Evolutionary conservation across 1,284 basidiomycete species (phyloP).

Genomic region (Hymenochaete sp.): DNA sequence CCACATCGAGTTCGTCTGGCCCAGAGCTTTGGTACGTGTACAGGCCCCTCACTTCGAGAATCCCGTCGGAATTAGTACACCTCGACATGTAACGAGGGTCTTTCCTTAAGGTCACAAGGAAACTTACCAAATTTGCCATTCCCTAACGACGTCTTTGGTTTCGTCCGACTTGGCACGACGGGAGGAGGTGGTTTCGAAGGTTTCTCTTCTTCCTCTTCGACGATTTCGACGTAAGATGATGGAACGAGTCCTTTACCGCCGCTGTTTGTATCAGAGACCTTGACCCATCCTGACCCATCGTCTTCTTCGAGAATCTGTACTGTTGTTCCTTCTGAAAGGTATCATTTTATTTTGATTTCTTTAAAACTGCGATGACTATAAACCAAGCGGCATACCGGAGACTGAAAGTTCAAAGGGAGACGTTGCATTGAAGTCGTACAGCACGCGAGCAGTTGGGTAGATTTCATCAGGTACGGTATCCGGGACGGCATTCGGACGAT

Average conservation of each 20-base stretch:
- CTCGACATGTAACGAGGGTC: conserved; percentile 10
- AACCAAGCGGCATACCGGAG: conserved; percentile 47
- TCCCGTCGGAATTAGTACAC: not conserved
- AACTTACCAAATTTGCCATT: conserved; percentile 42
- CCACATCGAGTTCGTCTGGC: conserved; percentile 58
- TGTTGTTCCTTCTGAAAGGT: conserved; percentile 41
- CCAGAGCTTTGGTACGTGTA: conserved; percentile 64
- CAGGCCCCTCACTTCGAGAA: conserved; percentile 52
- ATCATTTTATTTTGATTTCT: conserved; percentile 17
- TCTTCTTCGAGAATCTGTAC: conserved; percentile 66
- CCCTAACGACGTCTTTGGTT: conserved; percentile 23
- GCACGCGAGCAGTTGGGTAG: conserved; percentile 45
- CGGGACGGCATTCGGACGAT: conserved; percentile 28
- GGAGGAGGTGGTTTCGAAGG: not conserved
- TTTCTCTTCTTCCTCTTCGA: conserved; percentile 22
- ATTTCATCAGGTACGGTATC: conserved; percentile 32
- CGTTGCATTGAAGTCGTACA: conserved; percentile 63
- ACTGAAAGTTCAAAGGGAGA: conserved; percentile 69
- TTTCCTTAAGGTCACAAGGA: too few species aligned
- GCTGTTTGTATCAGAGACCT: conserved; percentile 48
- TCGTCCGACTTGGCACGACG: conserved; percentile 10
- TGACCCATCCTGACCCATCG: conserved; percentile 82
- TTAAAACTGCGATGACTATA: conserved; percentile 21
- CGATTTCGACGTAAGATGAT: conserved; percentile 58
- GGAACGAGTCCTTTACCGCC: conserved; percentile 68